A percentile compares a stretch with the other conserved stretches of the same genome.
These are phyloP conservation scores for Pestalotiopsis sp. DNA, from an alignment of 2,329 filamentous ascomycete genomes.

Conservation along the genomic window DNA sequence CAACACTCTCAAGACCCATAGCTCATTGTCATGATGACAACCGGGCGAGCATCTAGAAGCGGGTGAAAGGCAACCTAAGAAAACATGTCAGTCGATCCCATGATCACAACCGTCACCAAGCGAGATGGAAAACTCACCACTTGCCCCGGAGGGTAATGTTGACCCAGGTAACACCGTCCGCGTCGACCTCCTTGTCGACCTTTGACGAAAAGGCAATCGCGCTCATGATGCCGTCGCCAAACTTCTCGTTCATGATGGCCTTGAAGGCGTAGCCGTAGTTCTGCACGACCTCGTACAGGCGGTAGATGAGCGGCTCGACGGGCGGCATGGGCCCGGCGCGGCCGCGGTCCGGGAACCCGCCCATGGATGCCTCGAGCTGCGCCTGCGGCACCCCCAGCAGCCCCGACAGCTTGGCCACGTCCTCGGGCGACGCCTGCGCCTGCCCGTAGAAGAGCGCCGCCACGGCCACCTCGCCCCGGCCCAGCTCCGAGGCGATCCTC, in stretches of 20 bases:
- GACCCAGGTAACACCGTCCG: constrained; percentile 64
- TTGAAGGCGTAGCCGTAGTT: constrained; percentile 98
- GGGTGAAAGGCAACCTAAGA: constrained; percentile 29
- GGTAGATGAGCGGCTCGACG: constrained; percentile 83
- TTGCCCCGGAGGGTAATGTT: constrained; percentile 34
- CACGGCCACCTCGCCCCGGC: constrained; percentile 79
- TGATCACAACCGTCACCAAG: too few relatives aligned
- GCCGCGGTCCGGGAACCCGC: constrained; percentile 80
- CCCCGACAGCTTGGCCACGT: constrained; percentile 64
- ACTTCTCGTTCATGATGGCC: constrained; percentile 93
- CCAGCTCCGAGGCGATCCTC: constrained; percentile 71
- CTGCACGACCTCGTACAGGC: constrained; percentile 91
- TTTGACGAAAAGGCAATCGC: constrained; percentile 89
- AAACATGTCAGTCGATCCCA: background rate
- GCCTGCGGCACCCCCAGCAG: constrained; percentile 63
- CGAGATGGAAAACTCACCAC: constrained; percentile 25
- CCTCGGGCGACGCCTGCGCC: constrained; percentile 70
- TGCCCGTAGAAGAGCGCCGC: constrained; percentile 93
- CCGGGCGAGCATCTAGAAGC: constrained; percentile 22
- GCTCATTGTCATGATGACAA: background rate
- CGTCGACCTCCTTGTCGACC: constrained; percentile 91
- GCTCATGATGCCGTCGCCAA: constrained; percentile 94
- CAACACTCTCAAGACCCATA: background rate
- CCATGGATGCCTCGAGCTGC: constrained; percentile 62
- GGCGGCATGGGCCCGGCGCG: constrained; percentile 80